Evolutionary conservation across 2,329 filamentous ascomycete species (phyloP).

Genomic region (Pezicula neosporulosa): DNA sequence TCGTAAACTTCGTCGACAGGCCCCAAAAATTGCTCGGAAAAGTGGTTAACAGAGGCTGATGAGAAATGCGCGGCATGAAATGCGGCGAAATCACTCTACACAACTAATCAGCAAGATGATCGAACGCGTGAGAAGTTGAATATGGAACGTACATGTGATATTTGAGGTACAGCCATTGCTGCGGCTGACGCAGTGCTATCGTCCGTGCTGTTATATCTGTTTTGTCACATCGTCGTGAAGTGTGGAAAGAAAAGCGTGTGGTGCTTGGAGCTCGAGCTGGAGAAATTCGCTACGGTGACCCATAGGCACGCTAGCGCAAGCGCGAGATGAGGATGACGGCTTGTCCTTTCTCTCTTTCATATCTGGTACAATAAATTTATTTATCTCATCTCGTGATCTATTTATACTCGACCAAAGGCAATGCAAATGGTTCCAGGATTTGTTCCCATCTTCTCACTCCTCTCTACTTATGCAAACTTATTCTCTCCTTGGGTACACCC

Average conservation of each 20-base stretch:
- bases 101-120: constrained; percentile 5
- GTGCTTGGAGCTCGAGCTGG: no score
- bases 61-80: constrained; percentile 27
- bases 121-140: neutral
- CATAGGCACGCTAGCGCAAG: no score
- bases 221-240: neutral
- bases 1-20: constrained; percentile 46
- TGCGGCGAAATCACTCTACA: constrained; percentile 21
- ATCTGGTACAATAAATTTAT: no score
- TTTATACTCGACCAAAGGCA: no score
- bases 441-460: no score
- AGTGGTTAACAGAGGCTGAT: constrained; percentile 44
- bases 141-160: constrained; percentile 33
- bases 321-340: no score
- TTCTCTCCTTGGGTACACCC: no score
- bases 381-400: no score
- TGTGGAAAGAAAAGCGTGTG: neutral
- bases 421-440: no score
- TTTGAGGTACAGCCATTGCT: constrained; percentile 27
- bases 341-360: no score
- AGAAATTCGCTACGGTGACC: no score
- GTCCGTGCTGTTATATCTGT: neutral
- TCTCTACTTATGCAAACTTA: no score
- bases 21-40: constrained; percentile 43
- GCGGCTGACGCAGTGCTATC: neutral